A percentile compares a stretch with the other conserved stretches of the same genome.
phyloP scores from a whole-genome alignment of 768 basidiomycete species.

The Mycena filopes region DNA sequence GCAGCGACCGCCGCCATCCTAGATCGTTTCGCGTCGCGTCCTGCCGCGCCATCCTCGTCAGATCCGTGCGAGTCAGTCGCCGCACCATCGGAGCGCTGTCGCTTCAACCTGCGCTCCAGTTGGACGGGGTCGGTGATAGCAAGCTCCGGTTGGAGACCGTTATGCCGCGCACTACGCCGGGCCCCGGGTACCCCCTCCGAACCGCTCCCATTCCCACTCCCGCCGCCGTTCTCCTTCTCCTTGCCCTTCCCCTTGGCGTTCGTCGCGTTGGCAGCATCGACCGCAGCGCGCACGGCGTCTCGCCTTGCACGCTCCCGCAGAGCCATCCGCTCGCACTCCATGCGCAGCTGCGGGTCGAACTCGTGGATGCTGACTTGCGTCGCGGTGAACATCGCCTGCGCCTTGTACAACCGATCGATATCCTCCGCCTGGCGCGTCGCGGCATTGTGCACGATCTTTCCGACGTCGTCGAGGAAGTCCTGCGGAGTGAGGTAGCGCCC shows the following conservation, averaged over 20 bases:
- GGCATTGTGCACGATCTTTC: constrained; percentile 84
- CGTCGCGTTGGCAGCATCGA: constrained; percentile 64
- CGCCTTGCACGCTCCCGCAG: constrained; percentile 74
- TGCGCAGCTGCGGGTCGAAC: constrained; percentile 79
- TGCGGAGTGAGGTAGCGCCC: constrained; percentile 88
- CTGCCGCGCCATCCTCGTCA: constrained; percentile 61
- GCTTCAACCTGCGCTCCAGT: constrained; percentile 80
- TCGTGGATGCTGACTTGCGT: constrained; percentile 87
- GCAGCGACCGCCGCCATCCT: constrained; percentile 57
- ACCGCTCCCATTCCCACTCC: constrained; percentile 41
- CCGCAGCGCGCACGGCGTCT: constrained; percentile 64
- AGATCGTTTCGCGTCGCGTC: constrained; percentile 67
- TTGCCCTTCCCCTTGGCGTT: constrained; percentile 63
- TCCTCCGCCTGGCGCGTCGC: constrained; percentile 68
- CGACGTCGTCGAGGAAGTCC: constrained; percentile 86
- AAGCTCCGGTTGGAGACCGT: constrained; percentile 77
- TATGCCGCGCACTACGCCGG: constrained; percentile 78
- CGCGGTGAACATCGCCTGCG: constrained; percentile 90
- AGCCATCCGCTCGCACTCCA: constrained; percentile 93
- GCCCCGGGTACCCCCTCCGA: constrained; percentile 54
- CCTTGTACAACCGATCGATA: constrained; percentile 78
- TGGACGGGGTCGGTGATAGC: constrained; percentile 78
- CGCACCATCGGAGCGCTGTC: constrained; percentile 70
- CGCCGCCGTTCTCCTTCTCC: constrained; percentile 50
- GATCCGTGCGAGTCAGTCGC: constrained; percentile 62